Conservation (phyloP, 73 alveolate genomes). For the Stentor coeruleus region DNA sequence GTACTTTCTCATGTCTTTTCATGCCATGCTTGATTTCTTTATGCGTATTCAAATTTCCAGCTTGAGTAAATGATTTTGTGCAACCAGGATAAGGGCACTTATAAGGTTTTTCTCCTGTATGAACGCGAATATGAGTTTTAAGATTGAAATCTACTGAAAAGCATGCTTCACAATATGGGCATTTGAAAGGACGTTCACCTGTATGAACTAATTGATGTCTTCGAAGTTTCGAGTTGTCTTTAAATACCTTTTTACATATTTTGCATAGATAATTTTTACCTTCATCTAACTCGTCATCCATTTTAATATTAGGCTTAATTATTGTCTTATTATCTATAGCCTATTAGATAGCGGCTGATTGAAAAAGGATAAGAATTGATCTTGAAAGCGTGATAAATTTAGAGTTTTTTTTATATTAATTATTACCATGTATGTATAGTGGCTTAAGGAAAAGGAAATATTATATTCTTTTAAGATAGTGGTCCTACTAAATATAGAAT, state of each 20-base stretch:
- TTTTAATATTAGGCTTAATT: too few relatives aligned
- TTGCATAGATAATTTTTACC: conserved; percentile 27
- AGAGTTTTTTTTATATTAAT: too few relatives aligned
- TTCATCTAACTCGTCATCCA: not conserved
- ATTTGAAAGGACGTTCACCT: conserved; percentile 89
- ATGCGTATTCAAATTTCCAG: conserved; percentile 86
- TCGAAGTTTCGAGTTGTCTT: conserved; percentile 79
- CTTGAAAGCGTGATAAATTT: too few relatives aligned
- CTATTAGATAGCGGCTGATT: too few relatives aligned
- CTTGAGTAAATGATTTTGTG: conserved; percentile 81
- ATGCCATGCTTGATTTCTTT: conserved; percentile 51
- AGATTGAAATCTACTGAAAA: conserved; percentile 84
- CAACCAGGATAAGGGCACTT: conserved; percentile 87
- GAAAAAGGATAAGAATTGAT: too few relatives aligned
- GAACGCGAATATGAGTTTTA: conserved; percentile 84
- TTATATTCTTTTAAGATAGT: too few relatives aligned
- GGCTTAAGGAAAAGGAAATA: too few relatives aligned
- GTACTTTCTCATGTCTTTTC: conserved; percentile 20
- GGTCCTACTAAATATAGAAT: too few relatives aligned
- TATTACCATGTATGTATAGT: too few relatives aligned
- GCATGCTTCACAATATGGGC: conserved; percentile 83
- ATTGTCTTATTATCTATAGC: too few relatives aligned
- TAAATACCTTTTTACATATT: conserved; percentile 83
- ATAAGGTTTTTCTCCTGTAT: conserved; percentile 94
- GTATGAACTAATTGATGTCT: conserved; percentile 92